These are phyloP conservation scores for Schoenoplectus triqueter DNA, from an alignment of 202 grass and related monocot genomes.

Conservation along the genomic window DNA sequence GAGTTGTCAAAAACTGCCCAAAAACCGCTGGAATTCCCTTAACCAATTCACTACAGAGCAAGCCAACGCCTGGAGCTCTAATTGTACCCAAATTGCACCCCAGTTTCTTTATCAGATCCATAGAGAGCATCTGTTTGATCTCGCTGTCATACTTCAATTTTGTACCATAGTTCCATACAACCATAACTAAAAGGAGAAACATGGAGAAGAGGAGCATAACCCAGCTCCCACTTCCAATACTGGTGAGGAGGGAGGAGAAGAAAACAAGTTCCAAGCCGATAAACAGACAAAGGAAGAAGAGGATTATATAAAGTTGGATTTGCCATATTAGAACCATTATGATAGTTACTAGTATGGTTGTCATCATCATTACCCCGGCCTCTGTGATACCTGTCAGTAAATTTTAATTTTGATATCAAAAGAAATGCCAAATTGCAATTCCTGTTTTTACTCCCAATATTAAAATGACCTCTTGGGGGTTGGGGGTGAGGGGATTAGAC, in stretches of 20 bases:
- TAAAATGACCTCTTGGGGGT: neutral
- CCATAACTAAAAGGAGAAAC: constrained; percentile 64
- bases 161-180: constrained; percentile 87
- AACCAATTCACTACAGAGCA: constrained; percentile 74
- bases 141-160: constrained; percentile 86
- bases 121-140: constrained; percentile 75
- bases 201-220: constrained; percentile 64
- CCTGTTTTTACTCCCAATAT: constrained; percentile 21
- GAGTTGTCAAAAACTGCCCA: constrained; percentile 78
- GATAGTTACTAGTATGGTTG: constrained; percentile 69
- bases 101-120: constrained; percentile 71
- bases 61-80: constrained; percentile 78
- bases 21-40: constrained; percentile 89
- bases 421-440: neutral
- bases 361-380: constrained; percentile 89
- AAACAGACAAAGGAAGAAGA: constrained; percentile 62
- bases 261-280: constrained; percentile 66
- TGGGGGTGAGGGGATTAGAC: too few species aligned
- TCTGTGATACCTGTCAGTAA: constrained; percentile 65
- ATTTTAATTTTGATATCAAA: neutral
- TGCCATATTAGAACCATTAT: constrained; percentile 96
- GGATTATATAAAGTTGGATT: constrained; percentile 50
- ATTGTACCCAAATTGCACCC: constrained; percentile 83
- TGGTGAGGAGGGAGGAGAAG: constrained; percentile 71
- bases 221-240: constrained; percentile 80